Evolutionary conservation across 1,284 basidiomycete genomes (phyloP), one percentile per base, ranked within the genome.

Genomic region (Cryptococcus sp.): DNA sequence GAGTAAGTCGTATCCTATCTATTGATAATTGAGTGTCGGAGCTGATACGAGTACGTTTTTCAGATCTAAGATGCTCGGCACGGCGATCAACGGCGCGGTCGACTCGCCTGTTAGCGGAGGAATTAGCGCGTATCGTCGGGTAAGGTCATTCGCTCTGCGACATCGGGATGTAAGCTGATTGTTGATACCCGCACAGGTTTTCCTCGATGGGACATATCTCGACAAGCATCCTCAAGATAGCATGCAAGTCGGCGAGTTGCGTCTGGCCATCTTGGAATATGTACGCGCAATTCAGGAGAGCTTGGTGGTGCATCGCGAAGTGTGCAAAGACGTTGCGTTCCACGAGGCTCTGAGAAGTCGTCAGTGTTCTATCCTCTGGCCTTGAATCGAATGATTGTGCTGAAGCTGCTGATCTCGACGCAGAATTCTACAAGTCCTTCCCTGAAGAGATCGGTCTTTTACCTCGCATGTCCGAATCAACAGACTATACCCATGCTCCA

Each of bases 321-420:
- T 96, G 48, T 94, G 92, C 72, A 23, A 91, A 92, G 78, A 96
- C 94, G 84, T 88, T 50, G 85, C 87, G 3, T 97, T 98, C 83
- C 93, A 98, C 72, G 87, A 89, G 60, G 93, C 91, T 0, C 81
- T 98, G 48, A 87, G 90, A 75, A 87, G 85, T 68, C 88, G 78
- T 78, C 62, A 57, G 72, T 77, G 25, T 15, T 19, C 17, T 15
- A 3, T 8, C 25, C 16, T 10, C n/a, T 11, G 41, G 29, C 13
- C 2, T 4, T 4, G 5, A 10, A 34, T 34, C 29, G 29, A 4
- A 13, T 3, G 13, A 54, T 20, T 15, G 38, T 11, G 8, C 11
- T 23, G n/a, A 19, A 13, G 10, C 43, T 17, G 10, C 57, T 59
- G 34, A 65, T n/a, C 22, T 34, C 29, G 25, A 46, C 38, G 6